Conservation (phyloP, 1,284 basidiomycete species). For the Bondarzewia mesenterica region DNA sequence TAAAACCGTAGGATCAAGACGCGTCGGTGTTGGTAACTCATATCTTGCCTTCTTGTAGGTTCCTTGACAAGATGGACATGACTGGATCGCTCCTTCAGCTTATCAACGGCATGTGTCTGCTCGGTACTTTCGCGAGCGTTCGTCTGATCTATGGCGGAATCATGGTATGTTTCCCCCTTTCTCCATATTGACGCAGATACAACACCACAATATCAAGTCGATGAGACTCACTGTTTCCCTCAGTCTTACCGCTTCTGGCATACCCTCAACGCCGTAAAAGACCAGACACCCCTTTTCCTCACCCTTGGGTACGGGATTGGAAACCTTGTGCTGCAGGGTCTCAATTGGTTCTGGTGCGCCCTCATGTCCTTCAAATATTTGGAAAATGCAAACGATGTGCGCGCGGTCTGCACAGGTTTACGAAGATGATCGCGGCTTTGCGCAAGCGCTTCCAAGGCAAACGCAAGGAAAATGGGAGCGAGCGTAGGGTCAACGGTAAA, state of each 20-base stretch:
- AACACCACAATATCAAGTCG: background rate
- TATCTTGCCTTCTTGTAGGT: constrained; percentile 31
- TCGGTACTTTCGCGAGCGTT: constrained; percentile 52
- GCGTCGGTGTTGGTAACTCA: background rate
- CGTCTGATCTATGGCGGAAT: constrained; percentile 59
- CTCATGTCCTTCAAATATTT: background rate
- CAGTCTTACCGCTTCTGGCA: constrained; percentile 58
- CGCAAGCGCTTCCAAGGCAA: constrained; percentile 38
- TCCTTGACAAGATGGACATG: constrained; percentile 63
- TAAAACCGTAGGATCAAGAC: constrained; percentile 21
- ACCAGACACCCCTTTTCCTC: constrained; percentile 39
- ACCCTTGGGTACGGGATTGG: constrained; percentile 42
- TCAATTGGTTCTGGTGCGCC: constrained; percentile 68
- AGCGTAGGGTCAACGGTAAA: too few relatives aligned
- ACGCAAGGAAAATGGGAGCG: background rate
- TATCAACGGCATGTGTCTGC: constrained; percentile 57
- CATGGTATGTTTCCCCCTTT: constrained; percentile 35
- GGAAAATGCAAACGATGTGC: background rate
- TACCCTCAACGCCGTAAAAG: constrained; percentile 40
- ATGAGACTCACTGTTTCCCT: background rate
- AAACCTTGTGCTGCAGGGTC: constrained; percentile 51
- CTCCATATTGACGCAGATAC: background rate
- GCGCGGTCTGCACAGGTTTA: constrained; percentile 39
- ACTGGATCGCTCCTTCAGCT: constrained; percentile 61
- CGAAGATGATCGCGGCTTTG: constrained; percentile 56